A percentile compares a stretch with the other conserved stretches of the same genome.
Conservation (phyloP, 352 stramenopile genomes). For the Peronosclerospora sorghi region DNA sequence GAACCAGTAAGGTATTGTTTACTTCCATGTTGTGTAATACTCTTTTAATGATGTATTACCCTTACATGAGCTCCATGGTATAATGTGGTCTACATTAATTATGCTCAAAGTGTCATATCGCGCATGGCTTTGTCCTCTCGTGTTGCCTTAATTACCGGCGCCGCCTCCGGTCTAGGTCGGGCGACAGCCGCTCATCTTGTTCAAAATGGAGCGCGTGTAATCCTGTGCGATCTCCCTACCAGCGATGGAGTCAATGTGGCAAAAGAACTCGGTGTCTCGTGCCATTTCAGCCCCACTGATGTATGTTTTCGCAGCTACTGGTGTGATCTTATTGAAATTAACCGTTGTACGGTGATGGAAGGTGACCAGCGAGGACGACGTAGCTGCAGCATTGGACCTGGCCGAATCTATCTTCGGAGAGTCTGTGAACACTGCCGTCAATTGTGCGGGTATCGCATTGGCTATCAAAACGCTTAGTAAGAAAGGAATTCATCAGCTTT, state of each 20-base stretch:
- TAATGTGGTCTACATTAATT: conserved; percentile 10
- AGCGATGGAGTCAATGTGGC: conserved; percentile 74
- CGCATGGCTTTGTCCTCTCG: conserved; percentile 49
- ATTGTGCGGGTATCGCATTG: conserved; percentile 91
- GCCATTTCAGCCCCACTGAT: conserved; percentile 73
- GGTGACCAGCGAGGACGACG: conserved; percentile 87
- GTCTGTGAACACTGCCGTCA: conserved; percentile 90
- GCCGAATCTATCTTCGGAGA: conserved; percentile 87
- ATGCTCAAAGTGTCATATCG: conserved; percentile 2
- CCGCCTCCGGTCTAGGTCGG: conserved; percentile 87
- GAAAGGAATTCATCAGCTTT: conserved; percentile 86
- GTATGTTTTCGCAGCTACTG: conserved; percentile 11
- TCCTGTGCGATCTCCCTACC: conserved; percentile 87
- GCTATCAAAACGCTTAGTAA: conserved; percentile 89
- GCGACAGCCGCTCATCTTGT: conserved; percentile 87
- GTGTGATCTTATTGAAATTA: background rate
- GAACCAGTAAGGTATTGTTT: conserved; percentile 23
- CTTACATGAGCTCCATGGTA: no score
- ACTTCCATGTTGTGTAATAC: conserved; percentile 5
- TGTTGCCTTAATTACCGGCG: conserved; percentile 88
- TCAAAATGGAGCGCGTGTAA: conserved; percentile 80
- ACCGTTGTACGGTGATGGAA: conserved; percentile 17
- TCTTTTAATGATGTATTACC: conserved; percentile 1
- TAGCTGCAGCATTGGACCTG: conserved; percentile 83
- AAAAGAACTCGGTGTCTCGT: conserved; percentile 60